phyloP scores from a whole-genome alignment of 495 filamentous ascomycete species.

The Trichoderma parareesei region DNA sequence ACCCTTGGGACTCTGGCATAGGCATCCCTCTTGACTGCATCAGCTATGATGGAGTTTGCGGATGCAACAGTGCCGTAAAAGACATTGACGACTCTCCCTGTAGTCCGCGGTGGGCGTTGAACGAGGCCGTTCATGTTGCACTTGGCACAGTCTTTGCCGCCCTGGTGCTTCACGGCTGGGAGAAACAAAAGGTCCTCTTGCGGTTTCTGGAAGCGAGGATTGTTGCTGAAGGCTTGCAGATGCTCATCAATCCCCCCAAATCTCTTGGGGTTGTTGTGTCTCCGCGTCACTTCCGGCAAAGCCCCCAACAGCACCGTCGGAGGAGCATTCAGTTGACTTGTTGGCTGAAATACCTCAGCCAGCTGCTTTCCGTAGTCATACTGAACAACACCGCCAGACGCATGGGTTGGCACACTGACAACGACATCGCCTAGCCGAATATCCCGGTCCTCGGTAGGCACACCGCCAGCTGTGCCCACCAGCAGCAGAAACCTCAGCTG shows the following conservation, averaged over 20 bases:
- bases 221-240: background rate
- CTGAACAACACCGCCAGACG: conserved; percentile 17
- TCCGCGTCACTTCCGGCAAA: conserved; percentile 14
- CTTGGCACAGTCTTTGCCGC: conserved; percentile 16
- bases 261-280: conserved; percentile 14
- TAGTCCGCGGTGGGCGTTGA: background rate
- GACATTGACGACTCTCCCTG: background rate
- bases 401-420: conserved; percentile 19
- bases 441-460: conserved; percentile 15
- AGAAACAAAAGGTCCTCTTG: conserved; percentile 13
- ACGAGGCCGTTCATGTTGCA: conserved; percentile 12
- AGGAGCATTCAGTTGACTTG: background rate
- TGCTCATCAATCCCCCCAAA: conserved; percentile 10
- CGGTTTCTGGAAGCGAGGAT: background rate
- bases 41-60: conserved; percentile 23
- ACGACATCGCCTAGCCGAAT: conserved; percentile 36
- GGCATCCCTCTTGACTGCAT: conserved; percentile 19
- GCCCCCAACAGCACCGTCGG: background rate
- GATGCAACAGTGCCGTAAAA: conserved; percentile 20
- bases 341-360: conserved; percentile 17
- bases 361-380: conserved; percentile 25
- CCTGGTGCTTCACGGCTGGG: conserved; percentile 19
- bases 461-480: background rate
- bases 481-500: background rate
- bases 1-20: background rate